Base-by-base conservation (phyloP, 2,329 filamentous ascomycete genomes). In the Cladosporium phlei region DNA sequence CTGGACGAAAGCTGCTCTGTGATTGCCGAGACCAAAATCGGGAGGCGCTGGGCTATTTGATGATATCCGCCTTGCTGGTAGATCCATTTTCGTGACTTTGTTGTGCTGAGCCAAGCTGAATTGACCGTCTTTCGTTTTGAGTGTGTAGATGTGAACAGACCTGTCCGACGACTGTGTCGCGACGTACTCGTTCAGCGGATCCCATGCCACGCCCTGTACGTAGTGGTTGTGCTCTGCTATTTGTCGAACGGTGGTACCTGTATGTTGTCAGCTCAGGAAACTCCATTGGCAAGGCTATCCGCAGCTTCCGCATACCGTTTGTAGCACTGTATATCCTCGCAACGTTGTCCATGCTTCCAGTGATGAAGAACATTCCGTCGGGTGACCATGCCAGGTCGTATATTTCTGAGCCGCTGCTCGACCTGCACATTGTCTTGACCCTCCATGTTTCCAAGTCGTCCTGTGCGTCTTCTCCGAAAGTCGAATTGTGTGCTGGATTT, bases 311-410 rank as follows among this genome's bases (percentile, higher is more conserved):
- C 77, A 54, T 73, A 90, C 88, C 91, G 59, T 86, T 93, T 54
- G 86, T 85, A 47, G 90, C 87, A 68, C 95, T 96, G 74, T 96
- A 97, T 59, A 98, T 97, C 50, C 91, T 81, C 49, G 93, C 90
- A 64, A 97, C 85, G 66, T 98, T 98, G 71, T 98, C 93, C 90
- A 98, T 97, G 70, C 93, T 97, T 29, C 93, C 93, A 19, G 94
- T 96, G 59, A 98, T 96, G 72, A 98, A 95, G 71, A 94, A 93
- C 29, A 83, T 75, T 29, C 87, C 89, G 67, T 98, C 93, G n/a
- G 94, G 94, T 38, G 93, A 97, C 94, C 93, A 98, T 40, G 93
- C 93, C 48, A 98, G 73, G 67, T 98, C 93, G 69, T 98, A 98
- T 56, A 98, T 97, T 67, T 98, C 93, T 9, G 90, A 88, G 27